phyloP scores from a whole-genome alignment of 139 green algal species.

The Chlamydomonas schloesseri region DNA sequence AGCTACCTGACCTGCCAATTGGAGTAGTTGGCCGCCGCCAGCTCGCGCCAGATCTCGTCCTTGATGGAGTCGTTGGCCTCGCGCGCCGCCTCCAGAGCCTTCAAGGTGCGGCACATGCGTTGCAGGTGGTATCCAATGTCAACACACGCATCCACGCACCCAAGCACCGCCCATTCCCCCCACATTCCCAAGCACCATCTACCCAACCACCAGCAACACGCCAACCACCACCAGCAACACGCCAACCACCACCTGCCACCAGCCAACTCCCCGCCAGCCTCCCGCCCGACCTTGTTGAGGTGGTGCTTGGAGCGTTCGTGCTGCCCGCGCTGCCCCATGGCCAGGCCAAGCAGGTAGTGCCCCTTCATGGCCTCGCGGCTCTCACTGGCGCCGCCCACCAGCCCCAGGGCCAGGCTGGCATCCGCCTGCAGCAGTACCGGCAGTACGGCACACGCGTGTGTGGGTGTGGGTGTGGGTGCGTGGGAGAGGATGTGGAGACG shows the following conservation, averaged over 20 bases:
- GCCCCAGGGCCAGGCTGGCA: conserved; percentile 45
- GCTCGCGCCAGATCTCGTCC: conserved; percentile 77
- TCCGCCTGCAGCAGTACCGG: conserved; percentile 42
- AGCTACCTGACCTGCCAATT: conserved; percentile 59
- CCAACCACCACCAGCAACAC: too few relatives aligned
- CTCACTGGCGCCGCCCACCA: conserved; percentile 44
- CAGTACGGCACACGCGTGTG: too few relatives aligned
- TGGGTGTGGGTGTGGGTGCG: too few relatives aligned
- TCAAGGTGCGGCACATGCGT: background rate
- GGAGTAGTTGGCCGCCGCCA: conserved; percentile 68
- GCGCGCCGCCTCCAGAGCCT: conserved; percentile 72
- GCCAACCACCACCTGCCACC: too few relatives aligned
- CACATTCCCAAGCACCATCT: too few relatives aligned
- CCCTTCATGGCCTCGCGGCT: conserved; percentile 50
- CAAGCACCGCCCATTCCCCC: background rate
- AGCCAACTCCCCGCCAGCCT: too few relatives aligned
- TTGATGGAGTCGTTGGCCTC: conserved; percentile 76
- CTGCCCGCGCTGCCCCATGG: conserved; percentile 34
- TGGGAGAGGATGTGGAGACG: too few relatives aligned
- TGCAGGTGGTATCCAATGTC: background rate
- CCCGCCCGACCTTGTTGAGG: conserved; percentile 46
- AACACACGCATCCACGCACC: background rate
- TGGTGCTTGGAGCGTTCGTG: conserved; percentile 43
- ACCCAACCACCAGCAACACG: too few relatives aligned
- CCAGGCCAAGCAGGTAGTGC: conserved; percentile 70